phyloP scores from a whole-genome alignment of 257 asterid species.

The Fraxinus pennsylvanica region DNA sequence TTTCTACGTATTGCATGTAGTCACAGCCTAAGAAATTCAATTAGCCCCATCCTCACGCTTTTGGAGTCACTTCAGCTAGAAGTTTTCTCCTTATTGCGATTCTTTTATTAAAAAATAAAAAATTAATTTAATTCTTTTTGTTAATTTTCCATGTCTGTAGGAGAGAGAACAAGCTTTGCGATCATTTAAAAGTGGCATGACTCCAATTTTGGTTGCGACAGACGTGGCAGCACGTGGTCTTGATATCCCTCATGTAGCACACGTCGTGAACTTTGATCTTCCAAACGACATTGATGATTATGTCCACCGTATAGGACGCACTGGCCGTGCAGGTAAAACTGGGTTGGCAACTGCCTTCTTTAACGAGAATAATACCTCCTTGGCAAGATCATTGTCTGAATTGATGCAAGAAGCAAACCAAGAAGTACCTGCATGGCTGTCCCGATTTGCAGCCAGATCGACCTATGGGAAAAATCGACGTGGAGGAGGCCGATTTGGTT shows the following conservation, averaged over 20 bases:
- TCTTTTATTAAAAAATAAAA: not conserved
- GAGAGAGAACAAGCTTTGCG: conserved; percentile 85
- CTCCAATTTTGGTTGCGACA: conserved; percentile 94
- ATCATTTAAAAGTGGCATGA: conserved; percentile 81
- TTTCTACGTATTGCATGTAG: not conserved
- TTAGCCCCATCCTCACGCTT: not conserved
- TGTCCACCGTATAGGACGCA: conserved; percentile 96
- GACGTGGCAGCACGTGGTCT: conserved; percentile 99
- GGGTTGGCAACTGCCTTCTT: conserved; percentile 95
- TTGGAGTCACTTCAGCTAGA: not conserved
- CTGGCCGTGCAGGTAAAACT: conserved; percentile 91
- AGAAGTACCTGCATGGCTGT: conserved; percentile 93
- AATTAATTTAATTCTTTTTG: conserved; percentile 5
- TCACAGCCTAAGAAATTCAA: not conserved
- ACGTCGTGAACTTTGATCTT: conserved; percentile 89
- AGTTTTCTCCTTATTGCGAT: not conserved
- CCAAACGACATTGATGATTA: conserved; percentile 93
- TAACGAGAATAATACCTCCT: conserved; percentile 69
- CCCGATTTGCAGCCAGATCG: conserved; percentile 75
- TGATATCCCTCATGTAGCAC: conserved; percentile 93
- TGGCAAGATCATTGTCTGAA: conserved; percentile 76
- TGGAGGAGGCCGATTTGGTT: conserved; percentile 76
- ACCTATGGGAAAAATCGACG: conserved; percentile 58
- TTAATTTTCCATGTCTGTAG: conserved; percentile 37
- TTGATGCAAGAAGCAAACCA: conserved; percentile 95